These are phyloP conservation scores for Epithele typhae DNA, from an alignment of 768 basidiomycete species.

Conservation along the genomic window DNA sequence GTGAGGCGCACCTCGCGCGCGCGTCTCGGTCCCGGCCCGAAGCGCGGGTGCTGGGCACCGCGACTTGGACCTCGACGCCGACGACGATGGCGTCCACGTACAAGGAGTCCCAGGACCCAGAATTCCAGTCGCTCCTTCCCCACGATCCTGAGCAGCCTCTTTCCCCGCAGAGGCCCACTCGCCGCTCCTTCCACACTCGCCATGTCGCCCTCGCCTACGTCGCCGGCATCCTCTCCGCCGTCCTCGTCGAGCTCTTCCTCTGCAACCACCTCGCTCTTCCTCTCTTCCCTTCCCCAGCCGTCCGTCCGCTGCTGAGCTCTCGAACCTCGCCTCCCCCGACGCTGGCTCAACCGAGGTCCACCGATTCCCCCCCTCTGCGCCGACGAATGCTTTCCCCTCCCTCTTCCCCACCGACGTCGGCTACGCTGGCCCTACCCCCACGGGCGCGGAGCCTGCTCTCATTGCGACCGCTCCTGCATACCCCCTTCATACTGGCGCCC, in stretches of 20 bases:
- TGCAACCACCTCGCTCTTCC: conserved; percentile 37
- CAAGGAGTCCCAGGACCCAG: conserved; percentile 10
- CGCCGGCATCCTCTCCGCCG: conserved; percentile 48
- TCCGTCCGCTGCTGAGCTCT: conserved; percentile 16
- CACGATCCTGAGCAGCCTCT: conserved; percentile 1
- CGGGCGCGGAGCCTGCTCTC: conserved; percentile 71
- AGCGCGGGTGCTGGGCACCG: no score
- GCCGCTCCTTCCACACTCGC: conserved; percentile 5
- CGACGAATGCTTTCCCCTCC: conserved; percentile 69
- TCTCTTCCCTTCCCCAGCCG: neutral
- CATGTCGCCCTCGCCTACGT: conserved; percentile 21
- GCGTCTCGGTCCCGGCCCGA: no score
- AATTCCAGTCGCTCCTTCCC: conserved; percentile 10
- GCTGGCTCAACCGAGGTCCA: conserved; percentile 71
- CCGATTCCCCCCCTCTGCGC: conserved; percentile 65
- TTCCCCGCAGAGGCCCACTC: conserved; percentile 14
- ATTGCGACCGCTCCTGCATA: conserved; percentile 75
- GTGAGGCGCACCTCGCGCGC: no score
- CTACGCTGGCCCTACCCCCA: conserved; percentile 73
- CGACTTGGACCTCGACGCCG: no score
- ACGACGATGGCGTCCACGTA: conserved; percentile 9
- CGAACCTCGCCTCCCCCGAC: conserved; percentile 54
- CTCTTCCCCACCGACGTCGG: conserved; percentile 77
- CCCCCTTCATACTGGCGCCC: conserved; percentile 68
- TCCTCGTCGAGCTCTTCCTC: conserved; percentile 45